These are phyloP conservation scores for Blastocystis sp. DNA, from an alignment of 352 stramenopile genomes.

Conservation along the genomic window DNA sequence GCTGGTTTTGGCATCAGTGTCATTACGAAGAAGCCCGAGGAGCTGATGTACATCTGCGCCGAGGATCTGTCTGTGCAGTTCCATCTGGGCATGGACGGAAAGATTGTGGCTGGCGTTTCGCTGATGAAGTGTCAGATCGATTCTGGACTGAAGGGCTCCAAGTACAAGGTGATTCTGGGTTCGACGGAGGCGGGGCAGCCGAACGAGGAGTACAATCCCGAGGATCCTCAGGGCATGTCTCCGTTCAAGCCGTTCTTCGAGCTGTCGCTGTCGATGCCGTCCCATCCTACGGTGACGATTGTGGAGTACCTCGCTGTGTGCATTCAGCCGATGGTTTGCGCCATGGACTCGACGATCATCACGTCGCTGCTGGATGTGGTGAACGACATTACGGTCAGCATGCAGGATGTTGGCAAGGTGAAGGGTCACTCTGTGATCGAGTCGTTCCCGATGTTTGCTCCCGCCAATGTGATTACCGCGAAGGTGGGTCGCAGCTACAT, in stretches of 20 bases:
- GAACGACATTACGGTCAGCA: not conserved
- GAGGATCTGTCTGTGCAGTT: not conserved
- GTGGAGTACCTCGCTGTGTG: conserved; percentile 42
- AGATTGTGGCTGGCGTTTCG: conserved; percentile 5
- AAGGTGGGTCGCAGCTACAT: conserved; percentile 43
- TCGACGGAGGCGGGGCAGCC: conserved; percentile 34
- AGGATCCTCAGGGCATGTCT: not conserved
- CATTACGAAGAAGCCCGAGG: conserved; percentile 3
- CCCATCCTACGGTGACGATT: conserved; percentile 30
- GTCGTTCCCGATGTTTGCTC: not conserved
- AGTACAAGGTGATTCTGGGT: conserved; percentile 37
- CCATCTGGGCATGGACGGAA: not conserved
- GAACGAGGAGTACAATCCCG: conserved; percentile 9
- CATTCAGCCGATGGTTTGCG: conserved; percentile 44
- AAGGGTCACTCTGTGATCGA: conserved; percentile 11
- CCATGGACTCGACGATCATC: not conserved
- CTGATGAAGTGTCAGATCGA: conserved; percentile 56
- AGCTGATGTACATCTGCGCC: conserved; percentile 42
- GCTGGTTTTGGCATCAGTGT: conserved; percentile 41
- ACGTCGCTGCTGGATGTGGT: not conserved
- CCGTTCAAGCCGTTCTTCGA: conserved; percentile 51
- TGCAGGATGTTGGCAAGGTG: conserved; percentile 22
- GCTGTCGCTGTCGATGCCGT: conserved; percentile 47
- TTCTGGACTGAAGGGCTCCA: not conserved
- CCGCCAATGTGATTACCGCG: not conserved